These are phyloP conservation scores for Obba rivulosa DNA, from an alignment of 768 basidiomycete genomes.

Conservation along the genomic window DNA sequence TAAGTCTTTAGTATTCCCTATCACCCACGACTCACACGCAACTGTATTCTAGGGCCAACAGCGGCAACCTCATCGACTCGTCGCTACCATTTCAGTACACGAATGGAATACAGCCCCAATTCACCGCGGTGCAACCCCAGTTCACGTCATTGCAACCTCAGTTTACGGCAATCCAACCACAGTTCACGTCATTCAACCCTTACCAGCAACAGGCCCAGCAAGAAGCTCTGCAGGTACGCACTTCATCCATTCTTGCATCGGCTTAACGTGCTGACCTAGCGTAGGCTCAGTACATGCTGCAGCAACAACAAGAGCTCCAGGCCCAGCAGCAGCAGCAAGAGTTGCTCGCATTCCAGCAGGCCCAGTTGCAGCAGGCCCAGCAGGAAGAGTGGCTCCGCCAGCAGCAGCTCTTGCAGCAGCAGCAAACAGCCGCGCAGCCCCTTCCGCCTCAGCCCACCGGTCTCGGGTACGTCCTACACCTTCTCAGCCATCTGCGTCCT, in stretches of 20 bases:
- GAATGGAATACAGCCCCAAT: conserved; percentile 13
- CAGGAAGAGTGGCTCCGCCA: conserved; percentile 47
- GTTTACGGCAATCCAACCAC: conserved; percentile 75
- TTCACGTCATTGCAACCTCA: conserved; percentile 58
- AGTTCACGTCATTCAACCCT: conserved; percentile 82
- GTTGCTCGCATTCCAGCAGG: conserved; percentile 23
- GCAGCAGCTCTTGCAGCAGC: conserved; percentile 40
- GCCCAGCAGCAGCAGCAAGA: conserved; percentile 51
- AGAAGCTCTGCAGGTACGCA: conserved; percentile 60
- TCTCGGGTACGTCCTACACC: conserved; percentile 60
- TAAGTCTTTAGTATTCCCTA: not conserved
- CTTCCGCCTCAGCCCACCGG: conserved; percentile 54
- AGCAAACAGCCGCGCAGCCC: conserved; percentile 43
- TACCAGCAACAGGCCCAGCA: conserved; percentile 87
- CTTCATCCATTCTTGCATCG: not conserved
- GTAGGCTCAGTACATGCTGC: conserved; percentile 34
- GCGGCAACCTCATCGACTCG: conserved; percentile 13
- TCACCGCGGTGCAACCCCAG: conserved; percentile 16
- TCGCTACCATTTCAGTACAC: conserved; percentile 20
- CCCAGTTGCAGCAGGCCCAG: conserved; percentile 32
- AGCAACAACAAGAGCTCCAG: conserved; percentile 54
- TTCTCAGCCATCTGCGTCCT: conserved; percentile 12
- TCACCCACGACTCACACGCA: not conserved
- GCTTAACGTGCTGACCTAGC: conserved; percentile 13
- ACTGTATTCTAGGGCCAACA: conserved; percentile 10